Evolutionary conservation across 768 basidiomycete genomes (phyloP), one percentile per base, ranked within the genome.

Genomic region (Boletus insuetus): DNA sequence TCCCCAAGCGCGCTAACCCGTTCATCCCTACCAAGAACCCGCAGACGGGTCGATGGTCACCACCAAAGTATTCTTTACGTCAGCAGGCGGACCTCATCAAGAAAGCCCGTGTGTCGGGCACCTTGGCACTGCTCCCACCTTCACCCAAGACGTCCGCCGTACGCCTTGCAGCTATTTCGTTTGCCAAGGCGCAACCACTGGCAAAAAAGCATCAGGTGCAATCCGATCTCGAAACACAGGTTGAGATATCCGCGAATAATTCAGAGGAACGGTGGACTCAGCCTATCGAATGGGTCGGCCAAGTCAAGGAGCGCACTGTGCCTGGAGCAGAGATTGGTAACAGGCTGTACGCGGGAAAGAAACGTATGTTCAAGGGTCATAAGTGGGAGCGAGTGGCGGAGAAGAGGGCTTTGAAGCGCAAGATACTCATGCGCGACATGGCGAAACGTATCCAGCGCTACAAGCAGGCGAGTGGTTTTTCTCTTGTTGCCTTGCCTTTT

Each of bases 291-390:
- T 82, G 83, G 58, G 70, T 77, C 46, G 75, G 73, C 43, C 71
- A 70, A 32, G 58, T 65, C 20, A 67, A 72, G 62, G 69, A 72
- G 51, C 78, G 75, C 67, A 67, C 65, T 39, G 73, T 74, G 31
- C 66, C 74, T 53, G 82, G 86, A 53, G 73, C 80, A 48, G 76
- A 85, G 55, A 64, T 77, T 63, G 86, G 87, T 35, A 79, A 80
- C 58, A 78, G 82, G 51, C 71, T 92, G 61, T 94, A 93, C 60
- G 82, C 85, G 11, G 84, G 78, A 54, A 88, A 81, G 81, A 87
- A 84, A 78, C 77, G 80, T 58, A 93, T 93, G 91, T 93, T 94
- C 83, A 94, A 93, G 78, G 91, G 91, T n/a, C 91, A 93, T 77
- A 87, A 82, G 63, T 91, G 87, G 86, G 87, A 93, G 73, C 81